Evolutionary conservation across 345 rosid species (phyloP), one percentile per base, ranked within the genome.

Genomic region (Arabis hirsuta): DNA sequence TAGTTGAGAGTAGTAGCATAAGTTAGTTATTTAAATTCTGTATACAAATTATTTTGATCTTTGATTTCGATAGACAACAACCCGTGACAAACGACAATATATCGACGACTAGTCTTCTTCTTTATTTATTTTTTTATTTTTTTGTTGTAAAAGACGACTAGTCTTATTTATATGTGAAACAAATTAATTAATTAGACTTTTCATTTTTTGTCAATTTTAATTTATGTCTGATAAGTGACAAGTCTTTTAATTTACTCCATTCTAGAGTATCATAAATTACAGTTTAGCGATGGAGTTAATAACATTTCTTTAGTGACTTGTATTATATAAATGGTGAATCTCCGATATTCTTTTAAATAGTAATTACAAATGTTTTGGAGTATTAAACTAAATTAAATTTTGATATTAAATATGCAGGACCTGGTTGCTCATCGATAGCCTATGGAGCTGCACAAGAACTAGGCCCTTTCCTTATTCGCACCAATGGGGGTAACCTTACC

Each of bases 361-460:
- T 43, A 22, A 24, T 14, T n/a, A 44, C 9, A 9, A 47, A 38
- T 19, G 9, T 34, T 34, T 16, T 8, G 55, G 12, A 55, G 0
- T 16, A 24, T 22, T 22, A 31, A 27, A 9, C 13, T 20, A 27
- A 44, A 13, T 3, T 34, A n/a, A 1, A 60, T 19, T 34, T 8
- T 7, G 43, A 46, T 46, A 47, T 20, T 6, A 14, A 56, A 42
- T 39, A 55, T 54, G 34, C 77, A 87, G 97, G 97, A 65, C 97
- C 97, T 0, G 97, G 97, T 6, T 91, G 97, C 71, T 91, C 97
- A 9, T 91, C 97, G 0, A 57, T 91, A 53, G 97, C 88, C 2
- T 84, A 65, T 62, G 96, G 97, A 31, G 97, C 88, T 56, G 85
- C 87, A 12, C 86, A 86, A 73, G 97, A 91, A 79, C 86, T 88